Percentiles rank a stretch among this genome's conserved stretches.
Conservation (phyloP, 306 rosid genomes). For the Myrica gale region DNA sequence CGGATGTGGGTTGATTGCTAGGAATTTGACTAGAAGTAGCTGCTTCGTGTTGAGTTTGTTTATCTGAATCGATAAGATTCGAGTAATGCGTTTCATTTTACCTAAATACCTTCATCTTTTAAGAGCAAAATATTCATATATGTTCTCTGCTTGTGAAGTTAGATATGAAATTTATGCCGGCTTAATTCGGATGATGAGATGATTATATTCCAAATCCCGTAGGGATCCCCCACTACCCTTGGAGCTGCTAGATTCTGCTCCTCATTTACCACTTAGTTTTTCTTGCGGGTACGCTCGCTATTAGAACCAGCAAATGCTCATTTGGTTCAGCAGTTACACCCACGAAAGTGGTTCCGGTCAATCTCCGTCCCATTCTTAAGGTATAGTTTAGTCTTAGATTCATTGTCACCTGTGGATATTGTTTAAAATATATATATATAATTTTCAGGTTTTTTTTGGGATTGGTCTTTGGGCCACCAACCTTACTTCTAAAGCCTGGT, state of each 20-base stretch:
- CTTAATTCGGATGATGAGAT: neutral
- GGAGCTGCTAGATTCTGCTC: neutral
- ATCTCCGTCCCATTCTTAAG: too few relatives aligned
- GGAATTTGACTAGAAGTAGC: conserved; percentile 1
- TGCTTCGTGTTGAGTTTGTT: conserved; percentile 6
- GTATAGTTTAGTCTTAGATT: neutral
- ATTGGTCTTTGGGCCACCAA: too few relatives aligned
- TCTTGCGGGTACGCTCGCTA: neutral
- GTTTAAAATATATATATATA: neutral
- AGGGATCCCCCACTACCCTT: neutral
- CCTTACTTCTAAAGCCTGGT: too few relatives aligned
- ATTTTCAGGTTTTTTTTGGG: too few relatives aligned
- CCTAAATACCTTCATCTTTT: neutral
- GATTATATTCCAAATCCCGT: too few relatives aligned
- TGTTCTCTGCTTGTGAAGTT: neutral
- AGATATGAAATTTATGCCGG: neutral
- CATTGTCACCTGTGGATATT: neutral
- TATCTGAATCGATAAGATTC: neutral
- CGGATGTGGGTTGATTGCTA: conserved; percentile 23
- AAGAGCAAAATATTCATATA: neutral
- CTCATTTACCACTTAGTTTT: neutral
- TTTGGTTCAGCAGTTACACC: neutral
- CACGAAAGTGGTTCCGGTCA: too few relatives aligned
- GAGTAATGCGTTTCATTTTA: neutral
- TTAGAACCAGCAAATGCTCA: neutral